These are phyloP conservation scores for Mycosphaerelloides madeirae DNA, from an alignment of 2,329 filamentous ascomycete species.

Conservation along the genomic window DNA sequence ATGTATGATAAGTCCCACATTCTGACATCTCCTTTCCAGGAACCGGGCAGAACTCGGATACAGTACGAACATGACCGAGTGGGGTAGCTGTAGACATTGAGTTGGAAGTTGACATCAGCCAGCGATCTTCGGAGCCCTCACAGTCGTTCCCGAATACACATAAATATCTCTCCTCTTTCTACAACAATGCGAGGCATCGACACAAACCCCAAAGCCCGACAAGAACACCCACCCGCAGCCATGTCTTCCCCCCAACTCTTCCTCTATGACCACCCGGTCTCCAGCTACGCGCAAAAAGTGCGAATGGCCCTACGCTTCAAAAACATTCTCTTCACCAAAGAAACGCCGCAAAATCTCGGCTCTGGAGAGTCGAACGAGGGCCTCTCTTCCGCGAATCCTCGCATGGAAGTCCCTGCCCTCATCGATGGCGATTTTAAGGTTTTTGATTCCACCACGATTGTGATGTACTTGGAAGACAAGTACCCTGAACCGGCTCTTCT, in stretches of 20 bases:
- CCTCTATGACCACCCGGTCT: constrained; percentile 28
- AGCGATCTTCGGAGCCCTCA: too few species aligned
- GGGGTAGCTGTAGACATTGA: too few species aligned
- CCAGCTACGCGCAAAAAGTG: constrained; percentile 38
- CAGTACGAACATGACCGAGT: too few species aligned
- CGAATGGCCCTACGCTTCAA: constrained; percentile 36
- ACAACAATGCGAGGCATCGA: constrained; percentile 5
- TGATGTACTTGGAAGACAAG: constrained; percentile 30
- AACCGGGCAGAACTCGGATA: too few species aligned
- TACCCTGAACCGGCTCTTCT: constrained; percentile 23
- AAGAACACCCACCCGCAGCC: not conserved
- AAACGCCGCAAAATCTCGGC: constrained; percentile 34
- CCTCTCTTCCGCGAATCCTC: constrained; percentile 28
- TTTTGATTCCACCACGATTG: constrained; percentile 33
- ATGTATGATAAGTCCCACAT: too few species aligned
- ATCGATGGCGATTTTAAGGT: constrained; percentile 27
- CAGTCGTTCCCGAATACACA: too few species aligned
- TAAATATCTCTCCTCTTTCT: too few species aligned
- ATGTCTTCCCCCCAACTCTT: constrained; percentile 19
- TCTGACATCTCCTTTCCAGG: too few species aligned
- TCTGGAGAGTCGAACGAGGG: constrained; percentile 27
- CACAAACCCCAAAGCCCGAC: constrained; percentile 2
- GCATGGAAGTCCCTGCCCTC: constrained; percentile 35
- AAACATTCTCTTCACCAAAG: constrained; percentile 32
- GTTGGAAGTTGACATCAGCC: too few species aligned